Evolutionary conservation across 2,329 filamentous ascomycete species (phyloP).

Genomic region (Phialophora macrospora): DNA sequence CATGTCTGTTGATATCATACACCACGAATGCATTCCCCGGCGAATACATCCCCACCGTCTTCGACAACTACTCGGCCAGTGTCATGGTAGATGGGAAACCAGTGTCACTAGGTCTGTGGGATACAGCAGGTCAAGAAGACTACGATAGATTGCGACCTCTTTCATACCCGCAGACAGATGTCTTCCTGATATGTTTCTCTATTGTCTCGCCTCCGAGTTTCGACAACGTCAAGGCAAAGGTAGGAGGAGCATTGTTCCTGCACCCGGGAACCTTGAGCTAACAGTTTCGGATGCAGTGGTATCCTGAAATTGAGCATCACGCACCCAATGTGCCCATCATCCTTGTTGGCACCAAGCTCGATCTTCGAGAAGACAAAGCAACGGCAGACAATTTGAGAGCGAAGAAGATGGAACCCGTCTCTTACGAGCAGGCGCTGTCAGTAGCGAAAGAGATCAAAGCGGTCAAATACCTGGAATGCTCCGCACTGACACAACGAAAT

Average conservation of each 20-base stretch:
- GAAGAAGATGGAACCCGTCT: conserved; percentile 96
- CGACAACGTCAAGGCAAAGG: conserved; percentile 98
- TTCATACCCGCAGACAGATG: conserved; percentile 97
- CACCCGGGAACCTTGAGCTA: conserved; percentile 6
- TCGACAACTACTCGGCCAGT: conserved; percentile 98
- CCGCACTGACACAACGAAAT: conserved; percentile 92
- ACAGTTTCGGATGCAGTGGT: conserved; percentile 69
- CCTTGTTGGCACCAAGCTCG: conserved; percentile 94
- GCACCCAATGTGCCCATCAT: conserved; percentile 95
- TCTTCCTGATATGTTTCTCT: conserved; percentile 98
- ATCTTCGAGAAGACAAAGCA: conserved; percentile 84
- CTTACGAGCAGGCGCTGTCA: conserved; percentile 86
- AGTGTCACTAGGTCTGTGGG: conserved; percentile 95
- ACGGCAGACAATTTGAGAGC: conserved; percentile 81
- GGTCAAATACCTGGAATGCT: conserved; percentile 98
- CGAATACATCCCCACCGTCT: conserved; percentile 99
- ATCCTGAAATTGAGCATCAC: conserved; percentile 95
- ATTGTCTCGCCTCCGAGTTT: conserved; percentile 97
- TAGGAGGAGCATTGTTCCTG: conserved; percentile 48
- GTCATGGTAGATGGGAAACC: conserved; percentile 99
- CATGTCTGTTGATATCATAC: conserved; percentile 98
- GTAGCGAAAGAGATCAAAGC: conserved; percentile 94
- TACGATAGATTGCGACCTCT: conserved; percentile 93
- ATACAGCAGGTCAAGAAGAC: conserved; percentile 98
- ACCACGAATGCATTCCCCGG: conserved; percentile 99